Evolutionary conservation across 306 rosid species (phyloP).

Genomic region (Citrullus mucosospermus): DNA sequence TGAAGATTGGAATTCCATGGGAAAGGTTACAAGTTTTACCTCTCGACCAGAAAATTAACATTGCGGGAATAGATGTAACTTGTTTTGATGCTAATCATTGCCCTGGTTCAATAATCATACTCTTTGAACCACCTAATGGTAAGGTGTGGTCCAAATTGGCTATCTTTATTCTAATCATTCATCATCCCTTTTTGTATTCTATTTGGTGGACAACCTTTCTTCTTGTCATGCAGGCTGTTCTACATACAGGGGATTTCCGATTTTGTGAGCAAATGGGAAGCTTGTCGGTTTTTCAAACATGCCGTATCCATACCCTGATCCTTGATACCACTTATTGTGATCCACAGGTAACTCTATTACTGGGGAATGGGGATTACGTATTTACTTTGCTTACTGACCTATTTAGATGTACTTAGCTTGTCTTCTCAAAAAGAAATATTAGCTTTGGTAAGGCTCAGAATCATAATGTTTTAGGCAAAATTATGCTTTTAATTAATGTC

Average conservation of each 20-base stretch:
- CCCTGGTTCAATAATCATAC: constrained; percentile 77
- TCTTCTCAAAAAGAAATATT: background rate
- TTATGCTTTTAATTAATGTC: background rate
- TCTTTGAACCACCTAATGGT: constrained; percentile 82
- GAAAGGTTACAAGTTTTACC: constrained; percentile 67
- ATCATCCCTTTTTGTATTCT: constrained; percentile 3
- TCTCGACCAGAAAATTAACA: constrained; percentile 50
- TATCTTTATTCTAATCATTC: constrained; percentile 6
- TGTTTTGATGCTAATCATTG: constrained; percentile 97
- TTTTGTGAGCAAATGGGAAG: constrained; percentile 46
- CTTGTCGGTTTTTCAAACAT: constrained; percentile 29
- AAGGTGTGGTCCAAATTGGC: constrained; percentile 57
- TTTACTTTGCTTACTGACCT: background rate
- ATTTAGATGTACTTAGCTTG: background rate
- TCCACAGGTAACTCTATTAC: constrained; percentile 54
- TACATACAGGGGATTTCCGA: constrained; percentile 95
- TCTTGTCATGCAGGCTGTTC: constrained; percentile 40
- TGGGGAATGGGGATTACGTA: background rate
- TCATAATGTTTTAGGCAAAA: background rate
- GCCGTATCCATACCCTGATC: constrained; percentile 56
- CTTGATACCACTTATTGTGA: constrained; percentile 92
- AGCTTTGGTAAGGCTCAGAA: background rate
- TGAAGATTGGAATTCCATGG: constrained; percentile 84
- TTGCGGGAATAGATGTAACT: constrained; percentile 67
- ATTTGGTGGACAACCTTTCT: constrained; percentile 1